Evolutionary conservation across 108 stramenopile species (phyloP), one percentile per base, ranked within the genome.

Genomic region (Nitzschia sp.): DNA sequence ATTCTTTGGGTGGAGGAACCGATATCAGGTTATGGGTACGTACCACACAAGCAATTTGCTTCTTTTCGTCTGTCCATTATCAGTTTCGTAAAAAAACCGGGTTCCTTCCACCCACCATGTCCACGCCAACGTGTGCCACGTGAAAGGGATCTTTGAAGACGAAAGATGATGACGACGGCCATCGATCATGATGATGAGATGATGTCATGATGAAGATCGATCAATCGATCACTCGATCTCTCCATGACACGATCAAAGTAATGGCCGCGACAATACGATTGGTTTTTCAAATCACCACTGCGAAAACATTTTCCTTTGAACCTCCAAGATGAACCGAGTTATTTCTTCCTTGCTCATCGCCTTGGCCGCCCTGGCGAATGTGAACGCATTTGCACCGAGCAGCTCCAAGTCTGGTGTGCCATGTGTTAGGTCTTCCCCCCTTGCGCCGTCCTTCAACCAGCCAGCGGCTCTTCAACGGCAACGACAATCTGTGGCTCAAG

Each of bases 401-500:
- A 22, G 55, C 41, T 53, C 67, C 62, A 68, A 48, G 21, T 38
- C 27, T 35, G 47, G 32, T 31, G 59, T 38, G 6, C 26, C 60
- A 53, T 17, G 31, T 16, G 11, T 31, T 21, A 27, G 48, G 32
- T 53, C 45, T 27, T 4, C 53, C 27, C 26, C 71, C 21, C 25
- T 48, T 9, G 34, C 57, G 29, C 50, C 58, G 15, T 0, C 31
- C n/a, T 19, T 17, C 30, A 52, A 60, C 30, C 57, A 69, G 38
- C 76, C 76, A 17, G 63, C 68, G 25, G 27, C 71, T 22, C 58
- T 76, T 33, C 75, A 73, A 64, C 67, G 72, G 45, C 85, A 89
- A 63, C 80, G 90, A 28, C 84, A 80, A 32, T 94, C 93, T 11
- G 67, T 94, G 28, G 87, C 89, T 19, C 77, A 80, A 41, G 80